Base-by-base conservation (phyloP, 768 basidiomycete genomes). In the Lactifluus hygrophoroides region DNA sequence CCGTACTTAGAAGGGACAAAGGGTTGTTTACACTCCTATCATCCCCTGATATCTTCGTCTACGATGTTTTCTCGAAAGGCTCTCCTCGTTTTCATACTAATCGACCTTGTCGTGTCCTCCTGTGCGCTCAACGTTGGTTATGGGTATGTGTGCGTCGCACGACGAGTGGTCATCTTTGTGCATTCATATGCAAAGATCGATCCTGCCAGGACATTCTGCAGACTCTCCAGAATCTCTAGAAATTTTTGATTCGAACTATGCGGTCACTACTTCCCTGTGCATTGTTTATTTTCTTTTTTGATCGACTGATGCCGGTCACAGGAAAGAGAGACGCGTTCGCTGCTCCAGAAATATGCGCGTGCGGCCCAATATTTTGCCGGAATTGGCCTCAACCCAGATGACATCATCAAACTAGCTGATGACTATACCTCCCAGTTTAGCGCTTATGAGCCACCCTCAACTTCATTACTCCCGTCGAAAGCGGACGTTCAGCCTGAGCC, bases 81-180 rank as follows among this genome's bases (percentile, higher is more conserved):
- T 79, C 19, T 79, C 81, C 77, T 77, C 80, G 64, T 83, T 79
- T 19, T 81, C 80, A 78, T 82, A 51, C 14, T 61, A 23, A 25
- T 40, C 1, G n/a, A 25, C 5, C 30, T 45, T 13, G 16, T 23
- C 42, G 3, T 13, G 13, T 23, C 54, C 3, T 38, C 28, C n/a
- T 49, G 43, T 8, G 3, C 49, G 23, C 19, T 14, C 23, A 23
- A 11, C 28, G 8, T 21, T 16, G 42, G 17, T 3, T 9, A 49
- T n/a, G 25, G 49, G 56, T 50, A 35, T n/a, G 59, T 28, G 40
- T 40, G 25, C 32, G 7, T 30, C 21, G 30, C 2, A 6, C 46
- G 23, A 43, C 23, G 9, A 21, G 9, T 14, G 13, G 7, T 44
- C 10, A 5, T 14, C 49, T 16, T 28, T n/a, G 16, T 34, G n/a